Base-by-base conservation (phyloP, 805 yeast species). In the Candida ortonii region DNA sequence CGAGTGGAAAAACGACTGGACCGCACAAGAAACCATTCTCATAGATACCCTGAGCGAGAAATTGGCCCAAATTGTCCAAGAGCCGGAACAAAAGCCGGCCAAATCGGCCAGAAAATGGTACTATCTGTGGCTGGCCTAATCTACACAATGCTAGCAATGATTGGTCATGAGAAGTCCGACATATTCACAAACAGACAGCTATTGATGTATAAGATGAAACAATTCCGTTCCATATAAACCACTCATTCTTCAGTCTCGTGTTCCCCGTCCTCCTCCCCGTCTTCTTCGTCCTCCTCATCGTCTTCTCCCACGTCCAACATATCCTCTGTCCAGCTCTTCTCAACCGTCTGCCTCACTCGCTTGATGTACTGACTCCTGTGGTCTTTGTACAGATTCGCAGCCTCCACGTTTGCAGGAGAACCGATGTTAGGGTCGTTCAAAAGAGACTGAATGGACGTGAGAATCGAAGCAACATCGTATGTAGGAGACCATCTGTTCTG, bases 401-500 rank as follows among this genome's bases (percentile, higher is more conserved):
- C 97, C 61, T 93, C 98, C 6, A 86, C 97, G 52, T 93, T 93
- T 2, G 98, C 98, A 1, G 98, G 98, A 16, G 96, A 84, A 33
- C 89, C 80, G 30, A 89, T 94, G 58, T 93, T 93, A 12, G 98
- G 98, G 58, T 93, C 98, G 62, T 93, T 93, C 49, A 93, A 69
- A 44, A 93, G 71, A 37, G 89, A 80, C 59, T 93, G 98, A 39
- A 93, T 80, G 17, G 96, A 85, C 1, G 98, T 93, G 49, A 93
- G 70, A 37, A 93, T 90, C 9, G 96, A 87, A 8, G 96, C 88
- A 23, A 93, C 98, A 55, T 93, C 98, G 57, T 90, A 93, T 1
- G 98, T 93, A 9, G 98, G 98, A 16, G 95, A 84, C 98, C 98
- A 93, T 57, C 97, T 73, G 65, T 90, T 93, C 59, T 93, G 98